A percentile compares a stretch with the other conserved stretches of the same genome.
These are phyloP conservation scores for Hanseniaspora meyeri DNA, from an alignment of 805 yeast species.

Conservation along the genomic window DNA sequence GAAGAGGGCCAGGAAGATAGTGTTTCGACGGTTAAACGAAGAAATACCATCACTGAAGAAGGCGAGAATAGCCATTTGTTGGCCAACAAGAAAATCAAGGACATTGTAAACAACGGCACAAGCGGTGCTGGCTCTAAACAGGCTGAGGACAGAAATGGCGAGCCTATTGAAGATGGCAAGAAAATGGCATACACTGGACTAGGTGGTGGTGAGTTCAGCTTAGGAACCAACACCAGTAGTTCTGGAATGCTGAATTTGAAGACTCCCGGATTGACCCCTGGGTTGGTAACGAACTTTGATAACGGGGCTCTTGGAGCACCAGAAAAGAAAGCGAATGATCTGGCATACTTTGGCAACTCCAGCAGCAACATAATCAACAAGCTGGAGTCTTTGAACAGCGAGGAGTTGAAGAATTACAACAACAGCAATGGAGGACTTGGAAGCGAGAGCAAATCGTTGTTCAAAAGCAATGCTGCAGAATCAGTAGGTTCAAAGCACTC, in stretches of 20 bases:
- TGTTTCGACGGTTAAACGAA: background rate
- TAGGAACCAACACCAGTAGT: background rate
- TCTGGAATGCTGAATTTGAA: background rate
- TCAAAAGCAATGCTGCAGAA: background rate
- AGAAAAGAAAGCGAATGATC: background rate
- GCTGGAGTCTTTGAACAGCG: background rate
- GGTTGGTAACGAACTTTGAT: slow-evolving; percentile 2
- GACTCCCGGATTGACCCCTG: slow-evolving; percentile 7
- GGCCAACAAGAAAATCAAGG: background rate
- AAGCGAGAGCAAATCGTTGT: background rate
- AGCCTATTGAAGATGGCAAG: background rate
- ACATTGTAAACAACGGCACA: background rate
- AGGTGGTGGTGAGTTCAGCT: background rate
- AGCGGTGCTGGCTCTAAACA: background rate
- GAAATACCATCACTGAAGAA: background rate
- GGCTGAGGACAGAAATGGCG: background rate
- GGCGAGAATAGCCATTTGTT: background rate
- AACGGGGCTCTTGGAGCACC: background rate
- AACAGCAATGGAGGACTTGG: background rate
- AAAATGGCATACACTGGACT: background rate
- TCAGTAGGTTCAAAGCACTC: background rate
- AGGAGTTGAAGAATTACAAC: slow-evolving; percentile 2
- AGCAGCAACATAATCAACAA: background rate
- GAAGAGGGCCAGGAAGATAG: background rate
- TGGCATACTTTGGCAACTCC: background rate